phyloP scores from a whole-genome alignment of 2,329 filamentous ascomycete species.

The Exophiala sideris region DNA sequence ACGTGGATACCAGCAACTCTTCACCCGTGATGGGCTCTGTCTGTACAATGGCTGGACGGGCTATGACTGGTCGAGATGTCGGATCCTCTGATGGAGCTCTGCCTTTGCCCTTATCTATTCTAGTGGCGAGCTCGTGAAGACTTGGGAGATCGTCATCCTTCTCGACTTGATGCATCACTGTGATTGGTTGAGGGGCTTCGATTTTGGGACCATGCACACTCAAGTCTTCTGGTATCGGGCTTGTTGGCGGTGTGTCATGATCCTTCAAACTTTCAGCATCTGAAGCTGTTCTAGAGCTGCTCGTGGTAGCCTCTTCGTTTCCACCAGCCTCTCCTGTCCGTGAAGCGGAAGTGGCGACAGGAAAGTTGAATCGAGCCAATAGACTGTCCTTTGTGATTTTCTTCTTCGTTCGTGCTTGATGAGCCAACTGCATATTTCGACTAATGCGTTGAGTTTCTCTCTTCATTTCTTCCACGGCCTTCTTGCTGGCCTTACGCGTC shows the following conservation, averaged over 20 bases:
- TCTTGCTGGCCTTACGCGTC: slow-evolving; percentile 85
- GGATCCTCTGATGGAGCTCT: slow-evolving; percentile 43
- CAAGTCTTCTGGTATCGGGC: slow-evolving; percentile 42
- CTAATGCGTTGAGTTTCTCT: slow-evolving; percentile 89
- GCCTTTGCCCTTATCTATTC: slow-evolving; percentile 59
- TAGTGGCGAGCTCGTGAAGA: neutral
- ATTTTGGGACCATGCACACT: slow-evolving; percentile 26
- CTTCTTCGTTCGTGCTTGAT: slow-evolving; percentile 87
- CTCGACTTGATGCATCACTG: neutral
- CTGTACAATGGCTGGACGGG: neutral
- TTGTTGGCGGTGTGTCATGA: slow-evolving; percentile 69
- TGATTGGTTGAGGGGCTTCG: neutral
- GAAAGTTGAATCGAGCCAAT: slow-evolving; percentile 77
- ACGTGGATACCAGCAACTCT: neutral
- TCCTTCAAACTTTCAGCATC: slow-evolving; percentile 43
- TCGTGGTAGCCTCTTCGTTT: slow-evolving; percentile 37
- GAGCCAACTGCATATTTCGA: slow-evolving; percentile 84
- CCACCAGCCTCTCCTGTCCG: slow-evolving; percentile 23
- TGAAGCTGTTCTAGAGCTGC: slow-evolving; percentile 52
- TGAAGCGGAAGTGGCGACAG: slow-evolving; percentile 26
- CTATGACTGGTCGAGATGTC: neutral
- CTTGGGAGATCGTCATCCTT: neutral
- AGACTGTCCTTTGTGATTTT: slow-evolving; percentile 81
- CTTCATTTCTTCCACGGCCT: slow-evolving; percentile 90
- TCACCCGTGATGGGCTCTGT: neutral